A percentile compares a stretch with the other conserved stretches of the same genome.
These are phyloP conservation scores for Solanum pennellii DNA, from an alignment of 257 asterid genomes.

Conservation along the genomic window DNA sequence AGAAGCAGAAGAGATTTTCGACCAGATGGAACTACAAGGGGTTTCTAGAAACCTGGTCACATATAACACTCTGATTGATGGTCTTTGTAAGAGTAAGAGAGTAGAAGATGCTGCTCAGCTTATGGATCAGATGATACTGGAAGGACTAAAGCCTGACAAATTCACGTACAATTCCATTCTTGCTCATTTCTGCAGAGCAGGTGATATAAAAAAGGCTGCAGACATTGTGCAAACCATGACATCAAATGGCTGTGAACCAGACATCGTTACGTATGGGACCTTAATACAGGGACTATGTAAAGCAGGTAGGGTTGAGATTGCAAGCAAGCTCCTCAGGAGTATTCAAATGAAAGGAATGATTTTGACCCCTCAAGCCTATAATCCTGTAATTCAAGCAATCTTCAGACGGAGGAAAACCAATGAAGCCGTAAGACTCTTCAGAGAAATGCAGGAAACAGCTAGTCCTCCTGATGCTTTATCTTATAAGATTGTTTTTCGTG, in stretches of 20 bases:
- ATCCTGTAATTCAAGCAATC: slow-evolving; percentile 73
- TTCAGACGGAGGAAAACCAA: slow-evolving; percentile 39
- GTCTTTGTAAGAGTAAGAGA: slow-evolving; percentile 62
- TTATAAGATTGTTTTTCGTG: slow-evolving; percentile 57
- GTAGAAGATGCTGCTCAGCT: slow-evolving; percentile 86
- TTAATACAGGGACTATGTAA: slow-evolving; percentile 78
- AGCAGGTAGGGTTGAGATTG: slow-evolving; percentile 65
- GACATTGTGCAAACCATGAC: slow-evolving; percentile 77
- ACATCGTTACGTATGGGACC: slow-evolving; percentile 71
- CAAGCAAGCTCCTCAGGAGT: slow-evolving; percentile 56
- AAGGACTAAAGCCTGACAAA: slow-evolving; percentile 72
- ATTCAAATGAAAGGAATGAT: slow-evolving; percentile 81
- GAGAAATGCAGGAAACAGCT: slow-evolving; percentile 85
- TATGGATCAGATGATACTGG: slow-evolving; percentile 88
- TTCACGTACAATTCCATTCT: slow-evolving; percentile 72
- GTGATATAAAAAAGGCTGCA: slow-evolving; percentile 81
- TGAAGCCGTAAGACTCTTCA: slow-evolving; percentile 69
- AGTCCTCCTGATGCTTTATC: slow-evolving; percentile 80
- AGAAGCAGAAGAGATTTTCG: slow-evolving; percentile 84
- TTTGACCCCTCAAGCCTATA: slow-evolving; percentile 69
- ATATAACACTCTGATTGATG: slow-evolving; percentile 78
- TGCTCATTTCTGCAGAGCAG: slow-evolving; percentile 62
- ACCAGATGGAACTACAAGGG: slow-evolving; percentile 81
- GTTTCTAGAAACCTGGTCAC: slow-evolving; percentile 66
- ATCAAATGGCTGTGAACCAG: slow-evolving; percentile 74